Conservation (phyloP, 257 asterid genomes). For the Plantago ovata region DNA sequence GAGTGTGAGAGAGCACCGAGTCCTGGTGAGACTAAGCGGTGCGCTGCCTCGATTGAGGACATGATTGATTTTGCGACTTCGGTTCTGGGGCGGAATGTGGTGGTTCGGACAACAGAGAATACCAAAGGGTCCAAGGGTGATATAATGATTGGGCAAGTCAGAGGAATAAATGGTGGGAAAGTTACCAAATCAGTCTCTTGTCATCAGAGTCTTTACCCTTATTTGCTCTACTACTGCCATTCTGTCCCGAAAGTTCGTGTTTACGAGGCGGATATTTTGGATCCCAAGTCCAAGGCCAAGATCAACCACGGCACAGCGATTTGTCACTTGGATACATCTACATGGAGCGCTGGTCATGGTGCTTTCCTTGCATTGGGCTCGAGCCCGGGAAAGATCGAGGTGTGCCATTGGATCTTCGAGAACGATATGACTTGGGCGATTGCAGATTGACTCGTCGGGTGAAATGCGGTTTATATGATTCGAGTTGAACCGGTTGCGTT, state of each 20-base stretch:
- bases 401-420: slow-evolving; percentile 64
- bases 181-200: slow-evolving; percentile 57
- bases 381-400: slow-evolving; percentile 59
- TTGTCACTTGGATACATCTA: slow-evolving; percentile 53
- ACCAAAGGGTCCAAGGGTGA: slow-evolving; percentile 38
- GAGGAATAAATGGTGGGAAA: slow-evolving; percentile 49
- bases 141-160: slow-evolving; percentile 45
- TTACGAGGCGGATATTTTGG: slow-evolving; percentile 48
- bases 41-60: slow-evolving; percentile 47
- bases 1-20: slow-evolving; percentile 59
- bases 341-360: slow-evolving; percentile 56
- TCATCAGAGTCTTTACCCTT: slow-evolving; percentile 52
- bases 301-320: slow-evolving; percentile 59
- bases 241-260: slow-evolving; percentile 67
- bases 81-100: slow-evolving; percentile 45
- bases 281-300: slow-evolving; percentile 33
- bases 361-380: slow-evolving; percentile 55
- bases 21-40: slow-evolving; percentile 49
- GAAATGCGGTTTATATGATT: not conserved
- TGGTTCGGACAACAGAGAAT: slow-evolving; percentile 39
- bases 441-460: slow-evolving; percentile 1
- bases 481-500: slow-evolving; percentile 47
- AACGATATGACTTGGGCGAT: slow-evolving; percentile 59
- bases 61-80: slow-evolving; percentile 28
- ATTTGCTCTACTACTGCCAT: slow-evolving; percentile 55